Base-by-base conservation (phyloP, 2,329 filamentous ascomycete species). In the Penicillium glabrum region DNA sequence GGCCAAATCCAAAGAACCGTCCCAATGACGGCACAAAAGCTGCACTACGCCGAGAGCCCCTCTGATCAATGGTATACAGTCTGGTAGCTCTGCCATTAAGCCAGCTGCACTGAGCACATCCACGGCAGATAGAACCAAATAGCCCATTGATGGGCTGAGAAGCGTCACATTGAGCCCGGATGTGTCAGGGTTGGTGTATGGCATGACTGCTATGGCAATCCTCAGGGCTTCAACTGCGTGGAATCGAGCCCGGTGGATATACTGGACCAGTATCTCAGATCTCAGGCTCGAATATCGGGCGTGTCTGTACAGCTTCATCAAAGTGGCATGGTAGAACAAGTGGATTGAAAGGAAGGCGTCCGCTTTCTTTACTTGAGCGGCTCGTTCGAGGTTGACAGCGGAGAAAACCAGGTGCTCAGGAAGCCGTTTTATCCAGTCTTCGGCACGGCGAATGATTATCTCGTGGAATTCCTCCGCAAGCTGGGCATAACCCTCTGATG, bases 91-190 rank as follows among this genome's bases (percentile, higher is more conserved):
- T 0, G 78, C 72, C 7, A 87, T 69, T 1, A 78, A 67, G 1
- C 87, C 85, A 5, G 82, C 83, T 0, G 87, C 83, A 13, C 84
- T 84, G 54, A 90, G 77, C 1, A 89, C 83, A 63, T 91, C 89
- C 33, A 88, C 78, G 0, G 88, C 87, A 47, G 86, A 81, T 33
- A 86, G 76, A 24, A 88, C 80, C 6, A 83, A 81, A 61, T 84
- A 84, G n/a, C 83, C 84, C 19, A 85, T 77, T 59, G 87, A 86
- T 0, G 87, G 86, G n/a, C 81, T 83, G 0, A 84, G 81, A 41
- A 83, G 80, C 5, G 72, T 62, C 54, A 71, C 69, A 29, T 79
- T 64, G 46, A 71, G 53, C n/a, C 57, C 46, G 3, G 49, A 43
- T 9, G 55, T 43, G 7, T 71, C 69, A 2, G 61, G 35, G 46